Percentiles rank a stretch among this genome's conserved stretches.
Evolutionary conservation across 306 rosid genomes (phyloP).

Genomic region (Rubus idaeus): DNA sequence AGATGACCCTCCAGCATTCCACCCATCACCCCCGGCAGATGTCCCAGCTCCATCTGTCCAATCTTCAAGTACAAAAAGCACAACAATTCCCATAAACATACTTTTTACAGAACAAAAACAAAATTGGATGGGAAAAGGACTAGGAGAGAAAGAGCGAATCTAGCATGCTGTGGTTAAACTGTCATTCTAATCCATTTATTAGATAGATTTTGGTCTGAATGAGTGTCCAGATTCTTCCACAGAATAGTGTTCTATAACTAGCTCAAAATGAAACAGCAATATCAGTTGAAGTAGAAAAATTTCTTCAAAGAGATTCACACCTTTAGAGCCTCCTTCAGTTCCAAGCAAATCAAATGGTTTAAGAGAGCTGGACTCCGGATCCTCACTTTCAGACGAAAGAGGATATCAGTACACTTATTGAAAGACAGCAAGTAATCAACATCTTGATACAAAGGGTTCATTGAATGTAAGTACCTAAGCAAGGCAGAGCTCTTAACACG

Average conservation of each 20-base stretch:
- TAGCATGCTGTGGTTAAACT: neutral
- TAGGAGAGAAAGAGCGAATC: neutral
- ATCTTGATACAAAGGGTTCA: conserved; percentile 7
- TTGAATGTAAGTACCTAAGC: conserved; percentile 47
- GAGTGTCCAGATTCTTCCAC: neutral
- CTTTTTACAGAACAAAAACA: neutral
- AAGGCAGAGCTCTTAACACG: conserved; percentile 56
- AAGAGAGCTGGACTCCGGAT: conserved; percentile 53
- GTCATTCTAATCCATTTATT: conserved; percentile 8
- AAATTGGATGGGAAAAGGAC: neutral
- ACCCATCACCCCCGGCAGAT: conserved; percentile 54
- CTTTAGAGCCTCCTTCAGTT: conserved; percentile 64
- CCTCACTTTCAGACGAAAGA: conserved; percentile 46
- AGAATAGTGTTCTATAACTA: conserved; percentile 2
- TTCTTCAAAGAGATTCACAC: conserved; percentile 41
- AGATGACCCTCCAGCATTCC: conserved; percentile 58
- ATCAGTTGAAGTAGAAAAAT: conserved; percentile 9
- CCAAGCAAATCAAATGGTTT: conserved; percentile 77
- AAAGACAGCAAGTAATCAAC: conserved; percentile 4
- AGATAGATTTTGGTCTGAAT: neutral
- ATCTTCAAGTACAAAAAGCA: conserved; percentile 46
- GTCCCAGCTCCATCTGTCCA: conserved; percentile 70
- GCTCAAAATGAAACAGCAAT: conserved; percentile 5
- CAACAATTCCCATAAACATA: conserved; percentile 13
- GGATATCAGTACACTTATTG: conserved; percentile 21